Base-by-base conservation (phyloP, 176 grass and related monocot species). In the Rhynchospora breviuscula region DNA sequence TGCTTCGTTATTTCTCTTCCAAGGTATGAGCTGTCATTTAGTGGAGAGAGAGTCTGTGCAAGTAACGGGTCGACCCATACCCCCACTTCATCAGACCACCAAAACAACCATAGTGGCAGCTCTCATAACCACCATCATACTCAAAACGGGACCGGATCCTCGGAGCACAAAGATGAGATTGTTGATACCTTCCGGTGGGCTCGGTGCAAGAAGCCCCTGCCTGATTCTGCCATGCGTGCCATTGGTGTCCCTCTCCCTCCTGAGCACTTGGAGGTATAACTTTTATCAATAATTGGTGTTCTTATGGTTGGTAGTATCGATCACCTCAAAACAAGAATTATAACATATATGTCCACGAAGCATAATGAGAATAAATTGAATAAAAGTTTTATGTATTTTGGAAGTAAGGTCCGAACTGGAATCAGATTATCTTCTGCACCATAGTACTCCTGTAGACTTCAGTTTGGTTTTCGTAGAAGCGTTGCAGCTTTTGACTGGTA, bases 1-100 rank as follows among this genome's bases (percentile, higher is more conserved):
- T 19, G 26, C 52, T 56, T 45, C 23, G 19, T 52, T 13, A 31
- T 33, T 59, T 80, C 33, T 83, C 84, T 71, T 49, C 47, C 71
- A 85, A 99, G 96, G 83, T 99, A 99, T 14, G 96, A 99, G 78
- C 80, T 99, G 44, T 99, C 92, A 78, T 98, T 86, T 60, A 90
- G 74, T 23, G 93, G 96, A 51, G 96, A 99, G 79, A 99, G 78
- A 75, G 60, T 46, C 58, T 61, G 86, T 52, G 59, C 64, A 26
- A 21, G 79, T 79, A 66, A 82, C 80, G 93, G 87, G 61, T 61
- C 87, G 60, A 88, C 84, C 82, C 88, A 86, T 88, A 86, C 35
- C 80, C 80, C 79, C 18, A 82, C 58, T 51, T 66, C 58, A 66
- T 77, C 49, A 2, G 73, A 89, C 72, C 85, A 85, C 74, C 95